Conservation (phyloP, 495 filamentous ascomycete genomes). For the Podospora comata region DNA sequence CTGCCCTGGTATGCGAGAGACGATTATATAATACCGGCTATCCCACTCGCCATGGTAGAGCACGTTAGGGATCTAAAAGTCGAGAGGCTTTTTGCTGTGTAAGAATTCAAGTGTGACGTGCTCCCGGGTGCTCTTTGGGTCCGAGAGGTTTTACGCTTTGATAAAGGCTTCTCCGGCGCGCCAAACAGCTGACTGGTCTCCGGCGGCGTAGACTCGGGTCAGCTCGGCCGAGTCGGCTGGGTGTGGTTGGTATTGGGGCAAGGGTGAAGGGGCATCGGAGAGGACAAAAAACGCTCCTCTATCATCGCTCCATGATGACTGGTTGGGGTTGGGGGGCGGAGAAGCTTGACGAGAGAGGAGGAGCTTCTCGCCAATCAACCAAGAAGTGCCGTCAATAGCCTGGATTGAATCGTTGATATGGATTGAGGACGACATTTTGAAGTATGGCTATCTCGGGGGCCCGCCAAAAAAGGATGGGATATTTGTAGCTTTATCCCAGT, state of each 20-base stretch:
- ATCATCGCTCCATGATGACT: constrained; percentile 19
- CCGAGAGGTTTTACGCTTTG: constrained; percentile 5
- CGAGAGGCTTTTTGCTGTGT: constrained; percentile 3
- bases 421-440: neutral
- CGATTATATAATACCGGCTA: constrained; percentile 15
- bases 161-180: constrained; percentile 20
- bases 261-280: constrained; percentile 10
- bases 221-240: neutral
- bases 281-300: constrained; percentile 16
- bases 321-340: neutral
- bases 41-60: constrained; percentile 18
- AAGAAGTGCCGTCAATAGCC: constrained; percentile 12
- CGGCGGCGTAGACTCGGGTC: constrained; percentile 11
- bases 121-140: constrained; percentile 9
- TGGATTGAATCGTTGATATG: constrained; percentile 14
- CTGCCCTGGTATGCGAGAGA: constrained; percentile 10
- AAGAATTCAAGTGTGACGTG: constrained; percentile 19
- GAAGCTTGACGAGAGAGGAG: constrained; percentile 11
- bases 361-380: constrained; percentile 17
- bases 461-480: no score
- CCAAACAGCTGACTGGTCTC: constrained; percentile 18
- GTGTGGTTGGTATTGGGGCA: neutral
- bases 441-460: no score
- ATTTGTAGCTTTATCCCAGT: no score
- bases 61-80: constrained; percentile 11